Base-by-base conservation (phyloP, 305 asterid genomes). In the Petunia hybrid region DNA sequence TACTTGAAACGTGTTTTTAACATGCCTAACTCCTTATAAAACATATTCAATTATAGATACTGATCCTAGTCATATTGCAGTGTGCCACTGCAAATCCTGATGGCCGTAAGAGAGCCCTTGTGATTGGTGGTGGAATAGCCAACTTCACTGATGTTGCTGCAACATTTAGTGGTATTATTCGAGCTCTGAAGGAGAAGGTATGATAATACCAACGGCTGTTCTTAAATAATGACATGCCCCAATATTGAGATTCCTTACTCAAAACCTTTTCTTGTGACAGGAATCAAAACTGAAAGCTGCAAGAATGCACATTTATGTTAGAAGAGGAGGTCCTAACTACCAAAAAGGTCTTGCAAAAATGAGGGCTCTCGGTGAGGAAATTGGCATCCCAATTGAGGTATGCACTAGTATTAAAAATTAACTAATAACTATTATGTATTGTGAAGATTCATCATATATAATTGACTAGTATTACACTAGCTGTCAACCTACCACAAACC, bases 91-190 rank as follows among this genome's bases (percentile, higher is more conserved):
- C 99, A 38, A 91, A 95, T 0, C 99, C 99, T 22, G 97, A 95
- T 85, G 97, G 97, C 70, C 88, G 42, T 40, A 91, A 89, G 89
- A 87, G 99, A 87, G 99, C 99, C 82, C 99, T 95, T 1, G 91
- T 95, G 14, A 89, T 95, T 4, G 99, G 99, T 31, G 99, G 99
- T 62, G 98, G 99, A 45, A 95, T 95, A 67, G 98, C 99, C 39
- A 95, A 95, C 88, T 95, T 95, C 90, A 95, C 99, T 1, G 99
- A 95, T 14, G 98, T 95, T 66, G 99, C 98, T 41, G 97, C 98
- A 82, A 95, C 99, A 41, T 94, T 95, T 86, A 94, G 88, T 75
- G 99, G 99, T 83, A 95, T 95, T 12, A 94, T 95, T 59, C 92
- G 97, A 48, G 99, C 99, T 83, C 87, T 95, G 63, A 92, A 80